These are phyloP conservation scores for Cytospora paraplurivora DNA, from an alignment of 2,329 filamentous ascomycete species.

Conservation along the genomic window DNA sequence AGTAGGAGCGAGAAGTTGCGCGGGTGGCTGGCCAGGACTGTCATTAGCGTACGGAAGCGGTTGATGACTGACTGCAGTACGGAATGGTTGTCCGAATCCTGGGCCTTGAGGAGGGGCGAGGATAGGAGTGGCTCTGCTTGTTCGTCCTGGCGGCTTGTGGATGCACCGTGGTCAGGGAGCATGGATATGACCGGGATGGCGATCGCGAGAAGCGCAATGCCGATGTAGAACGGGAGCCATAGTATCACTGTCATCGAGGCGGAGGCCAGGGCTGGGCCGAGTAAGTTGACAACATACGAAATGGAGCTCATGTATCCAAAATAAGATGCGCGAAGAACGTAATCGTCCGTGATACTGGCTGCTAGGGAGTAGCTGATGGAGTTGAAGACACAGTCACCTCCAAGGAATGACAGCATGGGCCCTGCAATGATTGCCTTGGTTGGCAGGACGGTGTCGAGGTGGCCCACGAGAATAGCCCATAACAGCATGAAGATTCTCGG, in stretches of 20 bases:
- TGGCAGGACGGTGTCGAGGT: conserved; percentile 41
- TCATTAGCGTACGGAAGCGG: conserved; percentile 37
- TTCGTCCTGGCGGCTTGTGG: conserved; percentile 35
- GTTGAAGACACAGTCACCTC: conserved; percentile 54
- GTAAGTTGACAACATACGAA: conserved; percentile 48
- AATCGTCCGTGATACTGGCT: conserved; percentile 47
- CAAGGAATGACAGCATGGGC: conserved; percentile 47
- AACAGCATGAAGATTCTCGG: conserved; percentile 45
- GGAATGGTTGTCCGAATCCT: conserved; percentile 30
- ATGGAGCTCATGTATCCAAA: conserved; percentile 55
- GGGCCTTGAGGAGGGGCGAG: conserved; percentile 43
- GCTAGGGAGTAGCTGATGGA: conserved; percentile 51
- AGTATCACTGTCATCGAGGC: conserved; percentile 47
- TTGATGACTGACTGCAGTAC: conserved; percentile 32
- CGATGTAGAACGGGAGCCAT: conserved; percentile 48
- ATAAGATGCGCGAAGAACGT: conserved; percentile 47
- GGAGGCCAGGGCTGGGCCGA: conserved; percentile 50
- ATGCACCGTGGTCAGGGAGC: conserved; percentile 33
- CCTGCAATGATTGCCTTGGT: conserved; percentile 44
- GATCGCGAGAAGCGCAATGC: conserved; percentile 41
- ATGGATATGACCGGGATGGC: conserved; percentile 38
- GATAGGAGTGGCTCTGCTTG: conserved; percentile 43
- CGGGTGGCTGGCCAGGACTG: conserved; percentile 42
- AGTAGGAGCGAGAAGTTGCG: conserved; percentile 48
- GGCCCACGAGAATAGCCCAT: conserved; percentile 45